Evolutionary conservation across 2,329 filamentous ascomycete species (phyloP).

Genomic region (Annulohypoxylon truncatum): DNA sequence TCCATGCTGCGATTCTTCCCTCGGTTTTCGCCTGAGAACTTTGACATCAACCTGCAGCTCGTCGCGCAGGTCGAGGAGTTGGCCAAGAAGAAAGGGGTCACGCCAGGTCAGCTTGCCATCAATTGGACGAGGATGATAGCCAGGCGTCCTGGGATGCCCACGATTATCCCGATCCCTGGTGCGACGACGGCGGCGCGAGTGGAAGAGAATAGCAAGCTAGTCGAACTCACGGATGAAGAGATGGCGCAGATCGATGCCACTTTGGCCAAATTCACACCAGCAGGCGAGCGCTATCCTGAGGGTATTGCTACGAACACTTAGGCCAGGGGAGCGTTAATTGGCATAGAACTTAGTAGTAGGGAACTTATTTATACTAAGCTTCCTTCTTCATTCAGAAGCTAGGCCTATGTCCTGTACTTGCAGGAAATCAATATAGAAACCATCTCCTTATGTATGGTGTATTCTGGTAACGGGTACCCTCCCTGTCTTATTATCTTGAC

Average conservation of each 20-base stretch:
- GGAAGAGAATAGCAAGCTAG: slow-evolving; percentile 66
- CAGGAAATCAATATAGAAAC: too few species aligned
- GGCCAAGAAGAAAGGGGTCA: slow-evolving; percentile 69
- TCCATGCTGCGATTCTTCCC: slow-evolving; percentile 65
- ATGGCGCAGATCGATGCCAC: slow-evolving; percentile 62
- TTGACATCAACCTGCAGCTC: slow-evolving; percentile 73
- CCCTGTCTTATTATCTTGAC: too few species aligned
- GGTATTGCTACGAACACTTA: slow-evolving; percentile 3
- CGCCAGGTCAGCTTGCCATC: slow-evolving; percentile 73
- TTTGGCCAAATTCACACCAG: slow-evolving; percentile 46
- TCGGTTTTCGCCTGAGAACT: slow-evolving; percentile 71
- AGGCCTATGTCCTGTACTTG: too few species aligned
- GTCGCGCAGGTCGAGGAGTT: slow-evolving; percentile 67
- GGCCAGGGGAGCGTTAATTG: not conserved
- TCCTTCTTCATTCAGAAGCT: too few species aligned
- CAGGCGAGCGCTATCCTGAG: slow-evolving; percentile 10
- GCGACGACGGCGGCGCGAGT: slow-evolving; percentile 68
- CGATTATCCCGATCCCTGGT: slow-evolving; percentile 74
- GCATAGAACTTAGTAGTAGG: too few species aligned
- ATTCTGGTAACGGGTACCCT: too few species aligned
- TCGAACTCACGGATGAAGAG: slow-evolving; percentile 63
- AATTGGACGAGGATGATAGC: slow-evolving; percentile 68
- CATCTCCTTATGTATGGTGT: too few species aligned
- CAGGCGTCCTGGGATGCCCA: slow-evolving; percentile 59
- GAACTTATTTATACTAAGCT: too few species aligned